phyloP scores from a whole-genome alignment of 1,284 basidiomycete genomes.

The Trametes sp. region DNA sequence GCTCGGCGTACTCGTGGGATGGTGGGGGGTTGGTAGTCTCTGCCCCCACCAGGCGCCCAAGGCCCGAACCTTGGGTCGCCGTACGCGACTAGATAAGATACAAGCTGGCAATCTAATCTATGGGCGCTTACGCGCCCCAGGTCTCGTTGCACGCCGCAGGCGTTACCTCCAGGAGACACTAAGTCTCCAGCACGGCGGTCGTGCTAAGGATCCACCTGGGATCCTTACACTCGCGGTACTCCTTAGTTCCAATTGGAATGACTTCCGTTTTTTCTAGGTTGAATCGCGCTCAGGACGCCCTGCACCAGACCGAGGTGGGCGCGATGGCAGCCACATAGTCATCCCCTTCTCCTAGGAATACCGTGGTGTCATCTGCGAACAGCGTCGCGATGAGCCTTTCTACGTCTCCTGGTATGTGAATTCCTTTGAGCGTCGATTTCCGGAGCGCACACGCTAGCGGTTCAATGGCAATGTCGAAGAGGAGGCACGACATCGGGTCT shows the following conservation, averaged over 20 bases:
- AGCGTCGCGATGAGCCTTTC: not conserved
- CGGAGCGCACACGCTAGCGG: too few species aligned
- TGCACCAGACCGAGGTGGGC: not conserved
- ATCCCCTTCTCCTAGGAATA: constrained; percentile 4
- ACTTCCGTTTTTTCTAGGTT: constrained; percentile 11
- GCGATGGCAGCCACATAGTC: not conserved
- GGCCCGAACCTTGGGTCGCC: too few species aligned
- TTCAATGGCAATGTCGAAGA: constrained; percentile 49
- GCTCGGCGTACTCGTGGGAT: too few species aligned
- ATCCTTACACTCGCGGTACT: constrained; percentile 6
- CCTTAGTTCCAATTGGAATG: not conserved
- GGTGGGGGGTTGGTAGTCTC: too few species aligned
- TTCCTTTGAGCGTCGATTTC: constrained; percentile 41
- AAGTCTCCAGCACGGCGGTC: too few species aligned
- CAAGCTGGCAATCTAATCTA: too few species aligned
- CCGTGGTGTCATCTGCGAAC: constrained; percentile 12
- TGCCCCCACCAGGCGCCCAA: too few species aligned
- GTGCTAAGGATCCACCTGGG: too few species aligned
- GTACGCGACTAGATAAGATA: too few species aligned
- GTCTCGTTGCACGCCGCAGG: too few species aligned
- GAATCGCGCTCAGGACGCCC: constrained; percentile 3
- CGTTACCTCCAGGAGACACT: too few species aligned
- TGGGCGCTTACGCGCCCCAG: too few species aligned
- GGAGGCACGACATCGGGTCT: constrained; percentile 42
- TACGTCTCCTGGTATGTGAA: constrained; percentile 26